These are phyloP conservation scores for Mortierella sp. DNA, from an alignment of 371 early-diverging fungal genomes.

Conservation along the genomic window DNA sequence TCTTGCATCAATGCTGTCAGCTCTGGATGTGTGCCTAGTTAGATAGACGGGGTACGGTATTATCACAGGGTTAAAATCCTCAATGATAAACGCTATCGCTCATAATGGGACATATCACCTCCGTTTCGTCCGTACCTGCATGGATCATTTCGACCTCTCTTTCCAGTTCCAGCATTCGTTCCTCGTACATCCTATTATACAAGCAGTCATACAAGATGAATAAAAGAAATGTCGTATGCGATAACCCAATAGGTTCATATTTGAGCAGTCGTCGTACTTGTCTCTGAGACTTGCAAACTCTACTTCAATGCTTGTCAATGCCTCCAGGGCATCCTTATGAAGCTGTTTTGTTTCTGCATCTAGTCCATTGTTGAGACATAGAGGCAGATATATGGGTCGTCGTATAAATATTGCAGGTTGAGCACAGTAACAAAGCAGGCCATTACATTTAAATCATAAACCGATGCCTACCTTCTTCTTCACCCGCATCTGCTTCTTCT, in stretches of 20 bases:
- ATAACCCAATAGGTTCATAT: not conserved
- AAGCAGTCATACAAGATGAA: not conserved
- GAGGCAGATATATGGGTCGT: constrained; percentile 7
- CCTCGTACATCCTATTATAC: constrained; percentile 65
- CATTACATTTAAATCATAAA: too few species aligned
- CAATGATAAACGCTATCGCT: not conserved
- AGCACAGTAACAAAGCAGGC: not conserved
- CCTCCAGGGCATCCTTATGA: constrained; percentile 59
- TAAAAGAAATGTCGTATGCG: not conserved
- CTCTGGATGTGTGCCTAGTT: constrained; percentile 66
- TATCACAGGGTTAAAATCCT: too few species aligned
- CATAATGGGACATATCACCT: too few species aligned
- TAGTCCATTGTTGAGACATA: not conserved
- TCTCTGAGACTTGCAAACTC: constrained; percentile 62
- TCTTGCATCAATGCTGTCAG: constrained; percentile 64
- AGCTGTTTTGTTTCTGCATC: constrained; percentile 43
- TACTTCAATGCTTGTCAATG: constrained; percentile 60
- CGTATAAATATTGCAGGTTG: constrained; percentile 35
- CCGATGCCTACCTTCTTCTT: constrained; percentile 14
- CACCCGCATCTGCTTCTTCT: constrained; percentile 25
- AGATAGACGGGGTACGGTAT: not conserved
- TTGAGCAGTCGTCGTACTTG: constrained; percentile 51
- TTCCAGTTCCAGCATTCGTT: constrained; percentile 66
- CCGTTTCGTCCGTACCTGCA: constrained; percentile 51
- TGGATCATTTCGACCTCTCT: constrained; percentile 69